Base-by-base conservation (phyloP, 1,139 yeast species). In the Fermentozyma sake region DNA sequence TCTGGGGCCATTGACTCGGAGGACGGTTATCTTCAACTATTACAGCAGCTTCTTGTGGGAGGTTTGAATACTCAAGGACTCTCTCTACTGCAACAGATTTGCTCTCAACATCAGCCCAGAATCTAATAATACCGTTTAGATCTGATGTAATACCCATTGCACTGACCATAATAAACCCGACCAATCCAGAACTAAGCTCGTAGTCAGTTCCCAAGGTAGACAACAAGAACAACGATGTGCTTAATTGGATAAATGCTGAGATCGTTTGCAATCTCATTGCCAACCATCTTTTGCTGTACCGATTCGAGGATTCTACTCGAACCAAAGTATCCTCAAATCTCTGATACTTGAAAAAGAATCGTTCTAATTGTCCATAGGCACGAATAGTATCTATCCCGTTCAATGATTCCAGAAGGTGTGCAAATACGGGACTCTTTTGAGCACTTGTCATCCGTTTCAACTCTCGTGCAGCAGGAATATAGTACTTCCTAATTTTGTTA, bases 81-180 rank as follows among this genome's bases (percentile, higher is more conserved):
- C 68, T 52, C 38, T 61, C 68, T 10, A 61, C 42, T 4, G 62
- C 47, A 18, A 61, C 55, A 0, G 63, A 43, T 29, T 47, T 52
- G 6, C 56, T 48, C 40, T 61, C 67, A 22, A 58, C 44, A 24
- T 58, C 63, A 5, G 66, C 61, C 55, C 62, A 59, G 13, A 41
- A 38, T 36, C 64, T 45, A 15, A 60, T 53, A 22, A 59, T 54
- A 5, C 52, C 50, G 35, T 55, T 55, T 31, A 61, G 48, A 2
- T 52, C 44, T 18, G 44, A 37, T 4, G 67, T 58, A 17, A 59
- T 52, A 26, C 50, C 54, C 37, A 61, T 47, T 10, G 60, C 58
- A 35, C 58, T 55, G 8, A 58, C 48, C 64, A 61, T 55, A 15
- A 60, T 45, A 39, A 61, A 60, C 31, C 68, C 68, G 20, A 56